Evolutionary conservation across 495 filamentous ascomycete genomes (phyloP).

Genomic region (Amniculicola lignicola): DNA sequence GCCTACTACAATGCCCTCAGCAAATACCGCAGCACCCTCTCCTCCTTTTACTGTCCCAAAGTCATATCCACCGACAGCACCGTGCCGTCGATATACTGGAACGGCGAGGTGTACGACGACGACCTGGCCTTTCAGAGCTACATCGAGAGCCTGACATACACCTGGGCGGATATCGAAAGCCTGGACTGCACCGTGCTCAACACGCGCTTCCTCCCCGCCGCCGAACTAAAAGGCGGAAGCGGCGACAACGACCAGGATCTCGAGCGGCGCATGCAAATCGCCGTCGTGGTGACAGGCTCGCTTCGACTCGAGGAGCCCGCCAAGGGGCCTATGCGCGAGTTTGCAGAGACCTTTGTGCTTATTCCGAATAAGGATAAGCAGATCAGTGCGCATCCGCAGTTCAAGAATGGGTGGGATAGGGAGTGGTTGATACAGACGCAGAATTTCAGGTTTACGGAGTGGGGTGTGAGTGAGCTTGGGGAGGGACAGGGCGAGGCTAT

Average conservation of each 20-base stretch:
- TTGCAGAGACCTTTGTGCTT: constrained; percentile 72
- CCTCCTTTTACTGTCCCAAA: constrained; percentile 56
- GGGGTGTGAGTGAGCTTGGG: constrained; percentile 9
- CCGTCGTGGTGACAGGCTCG: constrained; percentile 63
- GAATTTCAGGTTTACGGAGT: constrained; percentile 54
- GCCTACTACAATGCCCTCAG: constrained; percentile 49
- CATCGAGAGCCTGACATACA: constrained; percentile 56
- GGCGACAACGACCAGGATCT: constrained; percentile 34
- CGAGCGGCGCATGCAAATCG: constrained; percentile 60
- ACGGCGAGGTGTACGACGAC: constrained; percentile 58
- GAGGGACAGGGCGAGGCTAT: background rate
- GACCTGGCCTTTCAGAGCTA: constrained; percentile 57
- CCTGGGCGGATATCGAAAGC: constrained; percentile 60
- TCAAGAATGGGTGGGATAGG: constrained; percentile 18
- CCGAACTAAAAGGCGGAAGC: constrained; percentile 39
- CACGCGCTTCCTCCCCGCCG: constrained; percentile 46
- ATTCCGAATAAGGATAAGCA: constrained; percentile 68
- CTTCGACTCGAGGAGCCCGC: constrained; percentile 59
- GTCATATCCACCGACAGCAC: constrained; percentile 43
- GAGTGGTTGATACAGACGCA: constrained; percentile 71
- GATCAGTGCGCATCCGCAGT: constrained; percentile 44
- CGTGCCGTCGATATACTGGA: constrained; percentile 59
- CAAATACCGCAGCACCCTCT: constrained; percentile 51
- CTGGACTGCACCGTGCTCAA: constrained; percentile 76
- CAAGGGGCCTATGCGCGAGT: constrained; percentile 57